These are phyloP conservation scores for Colletotrichum aenigma DNA, from an alignment of 2,329 filamentous ascomycete species.

Conservation along the genomic window DNA sequence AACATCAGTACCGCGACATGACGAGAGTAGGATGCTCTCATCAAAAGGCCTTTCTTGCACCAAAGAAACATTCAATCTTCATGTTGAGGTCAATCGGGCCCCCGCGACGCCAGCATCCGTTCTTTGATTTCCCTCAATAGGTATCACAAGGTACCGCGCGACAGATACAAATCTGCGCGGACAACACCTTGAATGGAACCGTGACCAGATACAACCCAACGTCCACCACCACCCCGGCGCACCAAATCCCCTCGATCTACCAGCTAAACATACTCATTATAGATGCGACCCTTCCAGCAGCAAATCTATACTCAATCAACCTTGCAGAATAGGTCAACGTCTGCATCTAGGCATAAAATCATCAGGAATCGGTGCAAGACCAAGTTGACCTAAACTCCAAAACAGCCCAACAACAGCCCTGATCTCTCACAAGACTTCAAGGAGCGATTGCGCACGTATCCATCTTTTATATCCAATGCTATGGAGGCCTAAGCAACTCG, in stretches of 20 bases:
- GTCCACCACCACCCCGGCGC: not conserved
- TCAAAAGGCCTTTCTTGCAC: no score
- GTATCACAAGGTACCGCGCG: no score
- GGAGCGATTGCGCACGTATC: not conserved
- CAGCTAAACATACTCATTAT: not conserved
- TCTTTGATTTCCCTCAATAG: no score
- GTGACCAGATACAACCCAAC: not conserved
- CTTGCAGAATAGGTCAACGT: not conserved
- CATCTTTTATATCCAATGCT: not conserved
- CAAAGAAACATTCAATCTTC: no score
- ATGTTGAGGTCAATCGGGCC: no score
- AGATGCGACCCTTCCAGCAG: not conserved
- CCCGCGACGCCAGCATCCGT: no score
- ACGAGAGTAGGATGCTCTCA: no score
- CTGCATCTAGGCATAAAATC: not conserved
- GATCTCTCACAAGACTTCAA: not conserved
- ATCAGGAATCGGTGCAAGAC: not conserved
- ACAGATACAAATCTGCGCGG: not conserved
- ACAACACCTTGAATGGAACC: not conserved
- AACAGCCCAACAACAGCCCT: not conserved
- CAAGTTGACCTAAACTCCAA: not conserved
- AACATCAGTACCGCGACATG: no score
- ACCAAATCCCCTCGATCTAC: not conserved
- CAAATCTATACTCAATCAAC: not conserved
- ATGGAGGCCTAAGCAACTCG: not conserved